phyloP scores from a whole-genome alignment of 1,139 yeast genomes.

The Geotrichum klebahnii region DNA sequence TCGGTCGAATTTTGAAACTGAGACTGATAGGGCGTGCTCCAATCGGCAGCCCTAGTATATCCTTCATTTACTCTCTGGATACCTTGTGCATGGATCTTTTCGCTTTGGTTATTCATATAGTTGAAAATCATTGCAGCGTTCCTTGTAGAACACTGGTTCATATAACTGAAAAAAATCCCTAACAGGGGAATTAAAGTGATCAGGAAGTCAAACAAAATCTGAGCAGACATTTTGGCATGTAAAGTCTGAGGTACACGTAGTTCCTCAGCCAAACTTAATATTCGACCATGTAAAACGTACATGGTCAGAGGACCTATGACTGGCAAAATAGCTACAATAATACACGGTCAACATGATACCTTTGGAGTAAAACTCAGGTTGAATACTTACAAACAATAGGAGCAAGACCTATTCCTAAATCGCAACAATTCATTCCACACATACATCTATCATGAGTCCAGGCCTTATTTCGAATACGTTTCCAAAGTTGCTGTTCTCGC shows the following conservation, averaged over 20 bases:
- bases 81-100: slow-evolving; percentile 19
- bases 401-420: slow-evolving; percentile 73
- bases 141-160: slow-evolving; percentile 82
- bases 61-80: slow-evolving; percentile 1
- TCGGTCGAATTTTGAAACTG: neutral
- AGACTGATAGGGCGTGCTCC: neutral
- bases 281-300: slow-evolving; percentile 70
- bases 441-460: slow-evolving; percentile 81
- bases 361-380: slow-evolving; percentile 23
- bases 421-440: slow-evolving; percentile 51
- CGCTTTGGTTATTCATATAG: slow-evolving; percentile 32
- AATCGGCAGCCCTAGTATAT: slow-evolving; percentile 2
- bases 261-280: slow-evolving; percentile 56
- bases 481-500: slow-evolving; percentile 66
- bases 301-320: slow-evolving; percentile 74
- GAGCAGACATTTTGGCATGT: slow-evolving; percentile 65
- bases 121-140: slow-evolving; percentile 70
- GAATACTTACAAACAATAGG: slow-evolving; percentile 40
- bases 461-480: slow-evolving; percentile 64
- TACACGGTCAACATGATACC: slow-evolving; percentile 33
- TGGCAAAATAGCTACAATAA: slow-evolving; percentile 53
- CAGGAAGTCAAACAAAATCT: slow-evolving; percentile 66
- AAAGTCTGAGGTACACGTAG: slow-evolving; percentile 57
- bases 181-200: slow-evolving; percentile 74
- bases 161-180: slow-evolving; percentile 73